A percentile compares a stretch with the other conserved stretches of the same genome.
phyloP scores from a whole-genome alignment of 345 rosid genomes.

The Ceriops decandra region DNA sequence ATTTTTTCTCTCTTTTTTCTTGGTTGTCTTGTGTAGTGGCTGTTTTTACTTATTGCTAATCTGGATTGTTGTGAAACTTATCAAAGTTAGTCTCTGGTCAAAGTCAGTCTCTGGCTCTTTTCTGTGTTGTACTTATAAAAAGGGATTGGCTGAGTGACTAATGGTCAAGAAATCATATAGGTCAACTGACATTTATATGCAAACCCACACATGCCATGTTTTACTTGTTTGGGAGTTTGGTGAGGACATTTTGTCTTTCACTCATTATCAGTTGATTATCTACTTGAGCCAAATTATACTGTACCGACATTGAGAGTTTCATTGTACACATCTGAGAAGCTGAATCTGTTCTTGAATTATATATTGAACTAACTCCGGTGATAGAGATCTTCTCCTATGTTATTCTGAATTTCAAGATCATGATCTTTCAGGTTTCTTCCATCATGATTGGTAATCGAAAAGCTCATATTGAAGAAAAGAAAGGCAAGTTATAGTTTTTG shows the following conservation, averaged over 20 bases:
- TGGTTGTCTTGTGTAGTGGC: not conserved
- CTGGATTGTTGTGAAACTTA: not conserved
- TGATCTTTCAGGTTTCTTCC: conserved; percentile 40
- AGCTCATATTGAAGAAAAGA: conserved; percentile 72
- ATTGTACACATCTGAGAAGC: too few relatives aligned
- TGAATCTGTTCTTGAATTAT: not conserved
- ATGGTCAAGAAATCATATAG: too few relatives aligned
- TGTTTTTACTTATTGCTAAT: not conserved
- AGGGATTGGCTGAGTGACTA: too few relatives aligned
- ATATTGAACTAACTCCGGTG: not conserved
- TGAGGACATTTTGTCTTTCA: not conserved
- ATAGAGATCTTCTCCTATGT: not conserved
- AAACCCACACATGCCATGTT: too few relatives aligned
- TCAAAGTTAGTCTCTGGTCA: not conserved
- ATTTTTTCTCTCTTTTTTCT: not conserved
- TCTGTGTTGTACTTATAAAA: too few relatives aligned
- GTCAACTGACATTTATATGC: too few relatives aligned
- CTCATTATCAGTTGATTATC: not conserved
- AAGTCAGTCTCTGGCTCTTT: not conserved
- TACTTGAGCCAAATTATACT: not conserved
- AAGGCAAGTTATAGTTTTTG: conserved; percentile 39
- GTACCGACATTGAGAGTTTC: not conserved
- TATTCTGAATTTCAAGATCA: not conserved
- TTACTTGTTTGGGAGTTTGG: not conserved
- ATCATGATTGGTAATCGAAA: conserved; percentile 50